Conservation (phyloP, 2,329 filamentous ascomycete genomes). For the Fusarium metavorans region DNA sequence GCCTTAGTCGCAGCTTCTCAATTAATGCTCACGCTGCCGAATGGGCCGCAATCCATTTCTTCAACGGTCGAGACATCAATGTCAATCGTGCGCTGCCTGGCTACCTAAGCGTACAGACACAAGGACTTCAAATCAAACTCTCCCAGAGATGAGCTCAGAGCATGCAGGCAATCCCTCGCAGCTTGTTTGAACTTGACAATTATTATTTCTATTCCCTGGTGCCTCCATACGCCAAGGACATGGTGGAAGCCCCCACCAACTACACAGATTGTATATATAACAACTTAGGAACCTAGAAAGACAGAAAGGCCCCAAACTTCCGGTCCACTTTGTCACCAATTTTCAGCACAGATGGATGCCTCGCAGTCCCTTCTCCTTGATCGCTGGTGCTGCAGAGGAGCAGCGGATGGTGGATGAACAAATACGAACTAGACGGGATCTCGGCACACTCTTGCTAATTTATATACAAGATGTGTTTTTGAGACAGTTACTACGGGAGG, state of each 20-base stretch:
- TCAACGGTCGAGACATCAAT: not conserved
- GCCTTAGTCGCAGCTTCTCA: too few species aligned
- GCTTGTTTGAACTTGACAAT: not conserved
- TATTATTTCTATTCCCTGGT: not conserved
- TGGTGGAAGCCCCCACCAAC: not conserved
- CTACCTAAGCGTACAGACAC: not conserved
- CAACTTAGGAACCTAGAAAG: not conserved
- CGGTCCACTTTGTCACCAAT: not conserved
- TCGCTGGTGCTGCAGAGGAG: not conserved
- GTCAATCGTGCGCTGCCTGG: not conserved
- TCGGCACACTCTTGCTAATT: not conserved
- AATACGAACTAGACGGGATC: not conserved
- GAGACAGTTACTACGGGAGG: not conserved
- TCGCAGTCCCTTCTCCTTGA: not conserved
- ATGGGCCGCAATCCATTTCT: not conserved
- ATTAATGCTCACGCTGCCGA: not conserved
- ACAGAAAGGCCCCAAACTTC: not conserved
- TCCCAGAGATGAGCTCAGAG: not conserved
- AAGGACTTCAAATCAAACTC: not conserved
- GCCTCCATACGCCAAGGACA: not conserved
- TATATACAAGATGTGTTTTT: not conserved
- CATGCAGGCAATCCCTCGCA: not conserved
- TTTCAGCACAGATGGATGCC: not conserved
- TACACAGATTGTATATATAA: not conserved
- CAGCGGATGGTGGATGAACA: not conserved